Conservation (phyloP, 1,139 yeast species). For the Yamadazyma atmosphaerica region DNA sequence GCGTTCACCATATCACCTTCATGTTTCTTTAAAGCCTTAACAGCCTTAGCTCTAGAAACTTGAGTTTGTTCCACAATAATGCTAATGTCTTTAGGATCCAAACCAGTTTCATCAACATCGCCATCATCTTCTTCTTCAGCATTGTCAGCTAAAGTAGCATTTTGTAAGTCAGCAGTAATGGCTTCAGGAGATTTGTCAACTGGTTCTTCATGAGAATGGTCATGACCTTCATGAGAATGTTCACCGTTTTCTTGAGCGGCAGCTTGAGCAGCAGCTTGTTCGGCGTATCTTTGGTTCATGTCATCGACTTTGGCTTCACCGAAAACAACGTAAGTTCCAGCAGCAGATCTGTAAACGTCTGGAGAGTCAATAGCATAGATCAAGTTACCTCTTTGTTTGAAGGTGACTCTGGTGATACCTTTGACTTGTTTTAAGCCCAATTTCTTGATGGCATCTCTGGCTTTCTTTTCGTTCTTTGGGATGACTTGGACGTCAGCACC, state of each 20-base stretch:
- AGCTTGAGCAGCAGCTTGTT: slow-evolving; percentile 69
- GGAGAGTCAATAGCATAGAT: slow-evolving; percentile 92
- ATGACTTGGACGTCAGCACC: slow-evolving; percentile 85
- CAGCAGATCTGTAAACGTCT: slow-evolving; percentile 91
- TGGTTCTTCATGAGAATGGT: slow-evolving; percentile 18
- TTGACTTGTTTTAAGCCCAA: slow-evolving; percentile 88
- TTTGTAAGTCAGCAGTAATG: slow-evolving; percentile 89
- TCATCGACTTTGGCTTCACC: slow-evolving; percentile 98
- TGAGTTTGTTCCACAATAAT: slow-evolving; percentile 88
- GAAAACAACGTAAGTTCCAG: slow-evolving; percentile 94
- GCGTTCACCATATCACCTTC: slow-evolving; percentile 95
- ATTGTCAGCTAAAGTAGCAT: slow-evolving; percentile 58
- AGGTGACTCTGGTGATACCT: slow-evolving; percentile 94
- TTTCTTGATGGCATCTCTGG: slow-evolving; percentile 88
- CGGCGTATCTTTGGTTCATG: slow-evolving; percentile 75
- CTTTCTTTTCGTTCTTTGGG: slow-evolving; percentile 93
- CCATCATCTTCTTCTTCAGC: slow-evolving; percentile 62
- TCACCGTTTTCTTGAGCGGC: slow-evolving; percentile 40
- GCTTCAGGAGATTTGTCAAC: slow-evolving; percentile 67
- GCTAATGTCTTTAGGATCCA: slow-evolving; percentile 75
- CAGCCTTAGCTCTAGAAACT: slow-evolving; percentile 86
- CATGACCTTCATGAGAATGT: slow-evolving; percentile 18
- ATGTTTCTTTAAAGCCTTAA: slow-evolving; percentile 84
- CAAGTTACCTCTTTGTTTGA: slow-evolving; percentile 92
- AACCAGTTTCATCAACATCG: slow-evolving; percentile 76